These are phyloP conservation scores for Puccinia horiana DNA, from an alignment of 1,284 basidiomycete species.

Conservation along the genomic window DNA sequence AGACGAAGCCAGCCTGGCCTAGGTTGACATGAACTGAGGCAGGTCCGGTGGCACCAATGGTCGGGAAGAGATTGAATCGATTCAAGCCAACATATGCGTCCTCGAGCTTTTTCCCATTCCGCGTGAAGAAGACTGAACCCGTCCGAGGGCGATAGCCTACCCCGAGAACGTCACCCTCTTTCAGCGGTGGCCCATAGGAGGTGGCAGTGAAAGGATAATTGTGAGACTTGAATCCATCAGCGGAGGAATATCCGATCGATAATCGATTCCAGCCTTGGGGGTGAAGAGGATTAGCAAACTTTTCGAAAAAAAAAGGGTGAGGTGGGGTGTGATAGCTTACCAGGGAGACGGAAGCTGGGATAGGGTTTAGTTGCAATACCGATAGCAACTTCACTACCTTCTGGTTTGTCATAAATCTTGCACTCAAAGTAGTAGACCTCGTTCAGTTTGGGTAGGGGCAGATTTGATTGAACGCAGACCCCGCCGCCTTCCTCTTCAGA, in stretches of 20 bases:
- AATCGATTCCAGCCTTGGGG: conserved; percentile 72
- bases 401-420: conserved; percentile 92
- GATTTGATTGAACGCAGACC: conserved; percentile 88
- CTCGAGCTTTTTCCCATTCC: conserved; percentile 90
- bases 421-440: conserved; percentile 98
- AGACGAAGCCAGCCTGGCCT: conserved; percentile 92
- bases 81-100: conserved; percentile 87
- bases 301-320: background rate
- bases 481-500: conserved; percentile 64
- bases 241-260: conserved; percentile 92
- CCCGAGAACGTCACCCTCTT: conserved; percentile 91
- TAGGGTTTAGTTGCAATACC: conserved; percentile 93
- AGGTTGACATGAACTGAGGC: conserved; percentile 93
- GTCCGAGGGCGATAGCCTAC: conserved; percentile 88
- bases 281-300: background rate
- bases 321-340: conserved; percentile 49
- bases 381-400: conserved; percentile 77
- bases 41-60: conserved; percentile 87
- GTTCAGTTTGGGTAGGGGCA: conserved; percentile 89
- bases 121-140: conserved; percentile 94
- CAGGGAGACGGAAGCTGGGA: conserved; percentile 82
- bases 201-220: conserved; percentile 92
- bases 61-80: conserved; percentile 88
- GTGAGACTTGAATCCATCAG: conserved; percentile 91
- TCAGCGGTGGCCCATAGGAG: conserved; percentile 79